Evolutionary conservation across 148 eudicot species (phyloP), one percentile per base, ranked within the genome.

Genomic region (Selenicereus undatus): DNA sequence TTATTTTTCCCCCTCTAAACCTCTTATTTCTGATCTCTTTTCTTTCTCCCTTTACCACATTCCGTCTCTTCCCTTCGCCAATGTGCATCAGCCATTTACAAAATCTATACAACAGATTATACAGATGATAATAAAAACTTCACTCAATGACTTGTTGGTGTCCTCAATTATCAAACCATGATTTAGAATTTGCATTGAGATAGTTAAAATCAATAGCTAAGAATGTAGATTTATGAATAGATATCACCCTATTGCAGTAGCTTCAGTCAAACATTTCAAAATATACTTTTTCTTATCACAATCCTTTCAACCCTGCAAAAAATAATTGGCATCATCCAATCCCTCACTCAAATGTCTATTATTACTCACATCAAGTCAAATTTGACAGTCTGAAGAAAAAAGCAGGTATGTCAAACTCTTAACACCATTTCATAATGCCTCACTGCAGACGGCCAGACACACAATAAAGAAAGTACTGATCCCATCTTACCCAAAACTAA

Each of bases 401-500:
- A 12, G 18, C 11, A 45, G 45, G 17, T 52, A 52, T 35, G 43
- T 39, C 43, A 39, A 24, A 71, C 36, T 81, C 43, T 16, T 17
- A 52, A 71, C 51, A 56, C 14, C 13, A 29, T 39, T 54, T 11
- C 10, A 32, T 51, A 79, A 71, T 71, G 21, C 45, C 42, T 66
- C 12, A 62, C 73, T 72, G 58, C 21, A 39, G 43, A 39, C 43
- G 8, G 43, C 43, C 43, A 39, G 43, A 74, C 30, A 36, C 27
- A 27, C 56, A 56, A 21, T 58, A 21, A 51, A 80, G 12, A 71
- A 65, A 80, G 60, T 42, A 75, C 17, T 5, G 77, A 79, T 84
- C 32, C 21, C 22, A 60, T 79, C 90, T 81, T 83, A 93, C 98
- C 98, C 98, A 85, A 94, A 93, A 84, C 88, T 88, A 68, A 94